A percentile compares a stretch with the other conserved stretches of the same genome.
phyloP scores from a whole-genome alignment of 2,329 filamentous ascomycete genomes.

The Sordariomycetes sp. region DNA sequence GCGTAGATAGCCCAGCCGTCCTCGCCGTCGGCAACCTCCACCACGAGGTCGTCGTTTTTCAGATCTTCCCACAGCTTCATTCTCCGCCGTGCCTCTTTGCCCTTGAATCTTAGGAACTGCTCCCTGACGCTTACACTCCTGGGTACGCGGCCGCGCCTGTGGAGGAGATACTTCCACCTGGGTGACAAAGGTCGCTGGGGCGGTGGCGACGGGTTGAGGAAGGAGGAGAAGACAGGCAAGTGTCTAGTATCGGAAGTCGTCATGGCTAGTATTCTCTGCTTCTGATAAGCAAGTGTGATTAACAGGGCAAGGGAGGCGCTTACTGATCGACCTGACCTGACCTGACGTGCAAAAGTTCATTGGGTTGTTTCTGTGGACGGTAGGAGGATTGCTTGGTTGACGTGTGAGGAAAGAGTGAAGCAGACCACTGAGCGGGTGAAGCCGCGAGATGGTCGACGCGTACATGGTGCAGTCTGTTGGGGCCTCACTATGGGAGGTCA shows the following conservation, averaged over 20 bases:
- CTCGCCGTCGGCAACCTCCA: neutral
- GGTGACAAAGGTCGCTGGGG: neutral
- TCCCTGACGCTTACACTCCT: neutral
- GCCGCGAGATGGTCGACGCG: too few species aligned
- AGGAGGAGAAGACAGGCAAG: neutral
- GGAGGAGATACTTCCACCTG: neutral
- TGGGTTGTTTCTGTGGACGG: too few species aligned
- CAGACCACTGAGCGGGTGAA: too few species aligned
- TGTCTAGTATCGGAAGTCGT: conserved; percentile 1
- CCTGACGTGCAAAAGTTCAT: too few species aligned
- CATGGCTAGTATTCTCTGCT: neutral
- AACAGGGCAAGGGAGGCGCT: too few species aligned
- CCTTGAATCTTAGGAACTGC: neutral
- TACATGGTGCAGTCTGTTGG: too few species aligned
- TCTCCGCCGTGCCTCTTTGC: neutral
- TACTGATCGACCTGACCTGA: too few species aligned
- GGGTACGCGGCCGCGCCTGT: neutral
- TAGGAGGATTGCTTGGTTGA: too few species aligned
- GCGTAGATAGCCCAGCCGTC: neutral
- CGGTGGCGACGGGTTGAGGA: neutral
- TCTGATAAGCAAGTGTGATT: neutral
- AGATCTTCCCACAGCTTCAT: neutral
- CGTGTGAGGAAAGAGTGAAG: too few species aligned
- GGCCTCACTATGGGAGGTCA: too few species aligned
- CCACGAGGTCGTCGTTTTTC: neutral